Percentiles rank a stretch among this genome's conserved stretches.
These are phyloP conservation scores for Cardamine occulta DNA, from an alignment of 345 rosid genomes.

Conservation along the genomic window DNA sequence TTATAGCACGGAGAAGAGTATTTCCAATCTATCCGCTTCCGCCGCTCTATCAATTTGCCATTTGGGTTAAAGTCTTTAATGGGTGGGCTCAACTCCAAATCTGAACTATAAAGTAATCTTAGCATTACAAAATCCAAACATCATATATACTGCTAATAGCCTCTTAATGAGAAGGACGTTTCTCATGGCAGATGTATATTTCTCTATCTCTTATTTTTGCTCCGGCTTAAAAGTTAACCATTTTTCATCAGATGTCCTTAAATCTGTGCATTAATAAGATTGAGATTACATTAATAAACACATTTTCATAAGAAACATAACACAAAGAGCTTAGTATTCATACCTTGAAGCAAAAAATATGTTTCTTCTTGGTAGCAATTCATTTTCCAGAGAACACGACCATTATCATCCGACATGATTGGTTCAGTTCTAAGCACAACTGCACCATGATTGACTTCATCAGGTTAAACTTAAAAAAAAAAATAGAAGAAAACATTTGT, in stretches of 20 bases:
- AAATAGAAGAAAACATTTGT: background rate
- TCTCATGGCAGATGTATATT: conserved; percentile 59
- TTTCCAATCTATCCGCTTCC: too few species aligned
- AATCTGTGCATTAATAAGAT: conserved; percentile 44
- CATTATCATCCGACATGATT: conserved; percentile 52
- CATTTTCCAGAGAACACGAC: conserved; percentile 69
- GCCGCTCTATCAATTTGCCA: too few species aligned
- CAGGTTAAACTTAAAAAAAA: background rate
- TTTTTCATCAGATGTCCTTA: conserved; percentile 55
- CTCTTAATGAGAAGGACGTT: conserved; percentile 19
- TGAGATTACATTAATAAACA: background rate
- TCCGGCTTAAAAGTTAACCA: conserved; percentile 62
- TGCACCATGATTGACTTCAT: conserved; percentile 24
- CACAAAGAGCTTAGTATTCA: conserved; percentile 11
- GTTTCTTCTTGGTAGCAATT: conserved; percentile 49
- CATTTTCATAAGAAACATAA: background rate
- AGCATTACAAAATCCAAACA: background rate
- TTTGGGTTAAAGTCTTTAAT: too few species aligned
- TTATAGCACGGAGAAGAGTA: too few species aligned
- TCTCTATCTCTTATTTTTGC: conserved; percentile 59
- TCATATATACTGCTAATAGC: background rate
- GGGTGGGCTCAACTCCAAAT: too few species aligned
- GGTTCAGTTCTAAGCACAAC: conserved; percentile 64
- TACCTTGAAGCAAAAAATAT: conserved; percentile 74
- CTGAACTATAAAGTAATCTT: too few species aligned